Evolutionary conservation across 306 rosid genomes (phyloP).

Genomic region (Cicer cuneatum): DNA sequence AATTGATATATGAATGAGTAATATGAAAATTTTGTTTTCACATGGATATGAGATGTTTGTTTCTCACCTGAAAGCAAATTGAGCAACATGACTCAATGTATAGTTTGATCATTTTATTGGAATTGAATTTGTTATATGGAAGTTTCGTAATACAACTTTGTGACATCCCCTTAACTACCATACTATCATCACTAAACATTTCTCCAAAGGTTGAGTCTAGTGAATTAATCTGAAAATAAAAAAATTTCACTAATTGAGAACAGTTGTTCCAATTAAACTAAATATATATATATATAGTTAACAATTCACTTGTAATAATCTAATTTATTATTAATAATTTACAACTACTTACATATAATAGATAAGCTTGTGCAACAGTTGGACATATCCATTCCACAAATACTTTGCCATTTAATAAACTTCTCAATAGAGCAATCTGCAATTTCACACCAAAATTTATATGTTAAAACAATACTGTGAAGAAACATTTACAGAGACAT

Average conservation of each 20-base stretch:
- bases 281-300: background rate
- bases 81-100: slow-evolving; percentile 49
- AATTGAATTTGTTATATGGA: slow-evolving; percentile 43
- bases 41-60: background rate
- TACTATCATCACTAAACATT: slow-evolving; percentile 41
- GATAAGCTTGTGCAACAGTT: slow-evolving; percentile 46
- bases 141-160: slow-evolving; percentile 41
- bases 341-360: slow-evolving; percentile 44
- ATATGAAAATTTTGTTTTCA: background rate
- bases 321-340: background rate
- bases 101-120: slow-evolving; percentile 19
- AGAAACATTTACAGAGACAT: no score
- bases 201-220: slow-evolving; percentile 40
- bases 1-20: background rate
- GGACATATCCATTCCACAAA: slow-evolving; percentile 54
- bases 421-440: slow-evolving; percentile 48
- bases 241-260: slow-evolving; percentile 12
- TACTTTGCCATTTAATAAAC: slow-evolving; percentile 49
- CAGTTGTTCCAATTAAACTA: background rate
- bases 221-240: slow-evolving; percentile 45
- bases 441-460: slow-evolving; percentile 36
- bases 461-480: background rate
- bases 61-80: slow-evolving; percentile 57
- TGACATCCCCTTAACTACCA: slow-evolving; percentile 40
- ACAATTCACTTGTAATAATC: background rate